Conservation (phyloP, 2,329 filamentous ascomycete genomes). For the Thyridium curvatum region DNA sequence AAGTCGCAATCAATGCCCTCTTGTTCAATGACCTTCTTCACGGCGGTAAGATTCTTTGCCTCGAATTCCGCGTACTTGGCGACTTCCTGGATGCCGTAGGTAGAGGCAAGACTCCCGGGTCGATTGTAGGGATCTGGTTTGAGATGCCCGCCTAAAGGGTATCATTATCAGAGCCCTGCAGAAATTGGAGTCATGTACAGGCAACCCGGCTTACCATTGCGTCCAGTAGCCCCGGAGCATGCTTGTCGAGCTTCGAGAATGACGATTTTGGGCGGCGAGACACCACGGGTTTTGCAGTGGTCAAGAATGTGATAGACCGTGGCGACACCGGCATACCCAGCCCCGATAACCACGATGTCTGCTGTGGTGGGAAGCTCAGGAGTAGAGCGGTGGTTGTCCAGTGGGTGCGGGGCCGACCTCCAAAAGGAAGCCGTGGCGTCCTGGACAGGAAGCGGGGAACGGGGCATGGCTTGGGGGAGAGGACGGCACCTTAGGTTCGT, state of each 20-base stretch:
- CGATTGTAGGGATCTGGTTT: slow-evolving; percentile 1
- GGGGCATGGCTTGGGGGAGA: too few relatives aligned
- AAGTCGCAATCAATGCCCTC: slow-evolving; percentile 8
- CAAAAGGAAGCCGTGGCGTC: slow-evolving; percentile 55
- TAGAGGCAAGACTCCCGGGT: not conserved
- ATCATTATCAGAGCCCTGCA: too few relatives aligned
- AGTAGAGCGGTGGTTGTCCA: slow-evolving; percentile 42
- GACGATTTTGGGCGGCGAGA: slow-evolving; percentile 35
- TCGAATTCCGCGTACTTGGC: slow-evolving; percentile 9
- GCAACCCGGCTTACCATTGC: slow-evolving; percentile 35
- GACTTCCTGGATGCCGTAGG: not conserved
- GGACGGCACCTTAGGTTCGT: too few relatives aligned
- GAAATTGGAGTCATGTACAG: not conserved
- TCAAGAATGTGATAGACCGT: slow-evolving; percentile 46
- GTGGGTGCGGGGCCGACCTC: slow-evolving; percentile 29
- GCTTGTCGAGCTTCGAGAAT: slow-evolving; percentile 61
- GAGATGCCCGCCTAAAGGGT: not conserved
- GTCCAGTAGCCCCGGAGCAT: slow-evolving; percentile 60
- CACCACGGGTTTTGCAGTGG: not conserved
- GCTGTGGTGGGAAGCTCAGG: slow-evolving; percentile 42
- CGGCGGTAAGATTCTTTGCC: slow-evolving; percentile 5
- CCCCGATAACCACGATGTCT: slow-evolving; percentile 58
- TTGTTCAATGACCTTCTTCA: slow-evolving; percentile 6
- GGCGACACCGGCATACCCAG: slow-evolving; percentile 57
- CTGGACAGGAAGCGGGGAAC: slow-evolving; percentile 39